Evolutionary conservation across 768 basidiomycete species (phyloP), one percentile per base, ranked within the genome.

Genomic region (Xerocomus brunneocitrinus): DNA sequence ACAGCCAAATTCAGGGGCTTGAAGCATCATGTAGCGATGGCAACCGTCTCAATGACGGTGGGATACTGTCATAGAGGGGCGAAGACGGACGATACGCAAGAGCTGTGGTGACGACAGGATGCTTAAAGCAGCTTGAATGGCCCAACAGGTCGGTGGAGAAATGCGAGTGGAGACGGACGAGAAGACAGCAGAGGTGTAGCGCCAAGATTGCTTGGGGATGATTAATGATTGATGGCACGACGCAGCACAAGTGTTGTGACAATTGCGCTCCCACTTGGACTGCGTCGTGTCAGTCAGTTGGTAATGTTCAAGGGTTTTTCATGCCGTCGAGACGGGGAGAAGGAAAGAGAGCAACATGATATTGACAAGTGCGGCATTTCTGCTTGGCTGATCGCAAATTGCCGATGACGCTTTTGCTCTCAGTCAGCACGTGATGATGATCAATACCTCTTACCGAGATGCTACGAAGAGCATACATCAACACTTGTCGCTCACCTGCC

Each of bases 261-360:
- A 54, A 76, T 74, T 66, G 61, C 76, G 74, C 76, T 77, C 74
- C 69, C 73, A 65, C 70, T 67, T 64, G 67, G 67, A 56, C 51
- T 55, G 53, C 53, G 10, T 53, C 45, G 63, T 60, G 63, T 54
- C 58, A 35, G 63, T 54, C 58, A 35, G 47, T 7, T 7, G 14
- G 19, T 6, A 39, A 53, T 19, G 38, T n/a, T 40, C 49, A 55
- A 51, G 19, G 7, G n/a, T n/a, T 36, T 1, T 19, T 19, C 38
- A 9, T 22, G 14, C 6, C 40, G 13, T 41, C 24, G 25, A 28
- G 41, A 50, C 13, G 36, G 22, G 8, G 6, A 12, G 36, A 45
- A 41, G 36, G 40, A 43, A 9, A 7, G 22, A 40, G 9, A 47
- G 52, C 8, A 27, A 16, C 16, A 4, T 34, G 32, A 31, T 9